Base-by-base conservation (phyloP, 805 yeast species). In the Candida montana region DNA sequence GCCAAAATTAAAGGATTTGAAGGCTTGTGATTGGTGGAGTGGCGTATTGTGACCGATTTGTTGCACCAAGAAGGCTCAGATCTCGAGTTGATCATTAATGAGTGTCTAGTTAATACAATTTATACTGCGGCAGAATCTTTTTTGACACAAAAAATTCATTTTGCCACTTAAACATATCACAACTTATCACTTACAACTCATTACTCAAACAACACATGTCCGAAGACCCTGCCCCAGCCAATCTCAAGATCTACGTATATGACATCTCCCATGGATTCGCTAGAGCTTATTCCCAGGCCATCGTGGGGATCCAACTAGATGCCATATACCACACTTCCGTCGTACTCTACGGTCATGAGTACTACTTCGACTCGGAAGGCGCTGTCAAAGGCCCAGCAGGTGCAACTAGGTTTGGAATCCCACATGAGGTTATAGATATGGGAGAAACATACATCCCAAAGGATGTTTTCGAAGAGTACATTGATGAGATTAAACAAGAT, bases 261-360 rank as follows among this genome's bases (percentile, higher is more conserved):
- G 88, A 81, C 49, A 67, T 81, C 17, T 75, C 84, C 1, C 69
- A 64, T 24, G 87, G 87, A 0, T 55, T 81, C 45, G 88, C 88
- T 5, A 64, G 70, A 10, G 51, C 64, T 17, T 64, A 73, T 49
- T 66, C 81, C 5, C 71, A 66, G 15, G 65, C 67, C 58, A 52
- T 81, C 8, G 57, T 81, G 2, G 87, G 86, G 5, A 53, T 59
- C n/a, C 52, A 57, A 7, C 54, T 77, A 8, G 84, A 80, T 23
- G 88, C 86, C 12, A 70, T 81, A 7, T 82, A 81, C 67, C 88
- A 81, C 56, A 80, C 86, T 1, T 69, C 78, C 2, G 73, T 79
- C 2, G 78, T 77, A 10, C 67, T 74, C 16, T 65, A 69, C 49
- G 72, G 68, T n/a, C 64, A 63, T 39, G 88, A 81, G 51, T 67